Conservation (phyloP, 2,329 filamentous ascomycete species). For the Stemphylium beticola region DNA sequence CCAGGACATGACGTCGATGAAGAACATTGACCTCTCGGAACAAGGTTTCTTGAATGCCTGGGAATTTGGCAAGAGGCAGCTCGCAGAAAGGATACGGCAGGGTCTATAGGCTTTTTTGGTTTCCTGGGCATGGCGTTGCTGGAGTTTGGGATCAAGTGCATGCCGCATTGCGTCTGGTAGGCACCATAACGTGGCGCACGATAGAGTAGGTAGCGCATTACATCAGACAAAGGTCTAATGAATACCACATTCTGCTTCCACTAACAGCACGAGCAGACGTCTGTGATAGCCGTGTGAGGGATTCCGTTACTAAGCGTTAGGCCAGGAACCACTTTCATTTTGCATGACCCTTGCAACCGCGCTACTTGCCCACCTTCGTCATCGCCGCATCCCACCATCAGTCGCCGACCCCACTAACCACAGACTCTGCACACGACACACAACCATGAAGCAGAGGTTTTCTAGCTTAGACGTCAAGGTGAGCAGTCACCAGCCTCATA, state of each 20-base stretch:
- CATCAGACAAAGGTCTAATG: constrained; percentile 5
- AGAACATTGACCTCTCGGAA: constrained; percentile 93
- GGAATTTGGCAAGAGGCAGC: constrained; percentile 89
- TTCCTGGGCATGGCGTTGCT: constrained; percentile 38
- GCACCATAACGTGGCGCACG: constrained; percentile 11
- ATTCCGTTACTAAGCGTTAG: constrained; percentile 17
- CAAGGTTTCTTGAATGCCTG: constrained; percentile 93
- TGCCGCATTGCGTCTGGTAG: constrained; percentile 25
- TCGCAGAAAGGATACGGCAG: constrained; percentile 89
- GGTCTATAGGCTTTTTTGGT: constrained; percentile 52
- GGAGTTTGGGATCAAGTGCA: constrained; percentile 29
- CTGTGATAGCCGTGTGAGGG: background rate
- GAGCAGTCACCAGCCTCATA: background rate
- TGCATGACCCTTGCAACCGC: constrained; percentile 33
- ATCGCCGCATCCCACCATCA: constrained; percentile 31
- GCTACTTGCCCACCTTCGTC: constrained; percentile 35
- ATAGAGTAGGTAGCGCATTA: constrained; percentile 16
- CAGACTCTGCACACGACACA: constrained; percentile 38
- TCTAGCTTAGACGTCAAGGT: constrained; percentile 81
- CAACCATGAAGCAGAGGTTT: constrained; percentile 76
- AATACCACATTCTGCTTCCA: constrained; percentile 10
- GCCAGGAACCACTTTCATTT: constrained; percentile 17
- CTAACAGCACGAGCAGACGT: constrained; percentile 6
- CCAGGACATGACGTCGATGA: constrained; percentile 85
- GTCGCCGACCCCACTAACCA: constrained; percentile 29